Percentiles rank a stretch among this genome's conserved stretches.
These are phyloP conservation scores for Penicillium atrosanguineum DNA, from an alignment of 495 filamentous ascomycete genomes.

Conservation along the genomic window DNA sequence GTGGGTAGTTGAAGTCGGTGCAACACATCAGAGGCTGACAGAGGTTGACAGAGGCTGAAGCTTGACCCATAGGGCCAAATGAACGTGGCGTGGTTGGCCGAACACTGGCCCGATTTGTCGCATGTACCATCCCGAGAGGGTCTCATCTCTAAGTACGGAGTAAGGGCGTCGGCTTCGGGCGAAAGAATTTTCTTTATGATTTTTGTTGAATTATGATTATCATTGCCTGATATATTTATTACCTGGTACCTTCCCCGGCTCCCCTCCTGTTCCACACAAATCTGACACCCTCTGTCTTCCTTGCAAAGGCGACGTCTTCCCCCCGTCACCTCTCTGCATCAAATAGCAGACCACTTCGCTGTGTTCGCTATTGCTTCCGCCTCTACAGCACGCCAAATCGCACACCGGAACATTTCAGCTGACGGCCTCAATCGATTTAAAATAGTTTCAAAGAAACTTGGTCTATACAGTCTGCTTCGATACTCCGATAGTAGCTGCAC, in stretches of 20 bases:
- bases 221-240: not conserved
- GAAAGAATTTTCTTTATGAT: conserved; percentile 1
- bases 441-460: conserved; percentile 21
- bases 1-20: not conserved
- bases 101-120: not conserved
- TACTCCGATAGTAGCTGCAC: conserved; percentile 15
- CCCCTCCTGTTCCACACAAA: not conserved
- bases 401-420: not conserved
- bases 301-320: not conserved
- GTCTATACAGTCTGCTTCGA: conserved; percentile 9
- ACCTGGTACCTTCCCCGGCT: not conserved
- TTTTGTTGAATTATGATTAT: not conserved
- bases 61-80: conserved; percentile 9
- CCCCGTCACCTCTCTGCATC: not conserved
- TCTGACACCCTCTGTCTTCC: not conserved
- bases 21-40: conserved; percentile 13
- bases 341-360: not conserved
- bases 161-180: not conserved
- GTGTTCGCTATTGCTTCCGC: not conserved
- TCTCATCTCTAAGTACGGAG: conserved; percentile 3
- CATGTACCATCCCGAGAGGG: not conserved
- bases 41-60: conserved; percentile 7
- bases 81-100: conserved; percentile 4
- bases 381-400: not conserved
- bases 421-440: not conserved